phyloP scores from a whole-genome alignment of 148 eudicot genomes.

The Rhododendron williamsianum region DNA sequence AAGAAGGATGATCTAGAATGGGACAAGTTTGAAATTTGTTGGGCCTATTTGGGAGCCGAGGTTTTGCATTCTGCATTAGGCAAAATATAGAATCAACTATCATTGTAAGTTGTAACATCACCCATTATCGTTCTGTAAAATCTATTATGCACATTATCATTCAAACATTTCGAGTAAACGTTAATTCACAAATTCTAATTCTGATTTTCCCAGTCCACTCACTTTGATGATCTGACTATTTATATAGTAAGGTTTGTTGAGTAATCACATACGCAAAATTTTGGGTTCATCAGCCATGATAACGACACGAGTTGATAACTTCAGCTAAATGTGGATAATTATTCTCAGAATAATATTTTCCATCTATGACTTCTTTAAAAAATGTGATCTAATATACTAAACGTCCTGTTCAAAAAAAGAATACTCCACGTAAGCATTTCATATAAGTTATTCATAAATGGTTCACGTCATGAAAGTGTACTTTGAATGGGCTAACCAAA shows the following conservation, averaged over 20 bases:
- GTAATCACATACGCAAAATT: too few relatives aligned
- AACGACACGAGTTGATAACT: not conserved
- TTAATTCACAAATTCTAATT: too few relatives aligned
- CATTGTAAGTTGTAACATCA: not conserved
- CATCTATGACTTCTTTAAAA: not conserved
- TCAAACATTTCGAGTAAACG: not conserved
- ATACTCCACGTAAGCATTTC: too few relatives aligned
- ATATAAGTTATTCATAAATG: not conserved
- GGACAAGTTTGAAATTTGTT: not conserved
- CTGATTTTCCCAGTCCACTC: not conserved
- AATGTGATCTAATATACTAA: not conserved
- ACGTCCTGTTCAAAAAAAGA: too few relatives aligned
- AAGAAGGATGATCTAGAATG: not conserved
- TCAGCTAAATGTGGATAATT: not conserved
- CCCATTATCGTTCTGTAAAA: not conserved
- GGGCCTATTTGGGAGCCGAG: not conserved
- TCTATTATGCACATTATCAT: not conserved
- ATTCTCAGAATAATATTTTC: not conserved
- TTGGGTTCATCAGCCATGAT: not conserved
- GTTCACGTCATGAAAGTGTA: not conserved
- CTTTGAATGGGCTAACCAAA: not conserved
- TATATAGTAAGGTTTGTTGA: not conserved
- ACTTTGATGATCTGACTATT: not conserved
- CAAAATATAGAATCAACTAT: not conserved
- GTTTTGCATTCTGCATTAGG: not conserved